A percentile compares a stretch with the other conserved stretches of the same genome.
These are phyloP conservation scores for Conoideocrella luteorostrata DNA, from an alignment of 2,329 filamentous ascomycete species.

Conservation along the genomic window DNA sequence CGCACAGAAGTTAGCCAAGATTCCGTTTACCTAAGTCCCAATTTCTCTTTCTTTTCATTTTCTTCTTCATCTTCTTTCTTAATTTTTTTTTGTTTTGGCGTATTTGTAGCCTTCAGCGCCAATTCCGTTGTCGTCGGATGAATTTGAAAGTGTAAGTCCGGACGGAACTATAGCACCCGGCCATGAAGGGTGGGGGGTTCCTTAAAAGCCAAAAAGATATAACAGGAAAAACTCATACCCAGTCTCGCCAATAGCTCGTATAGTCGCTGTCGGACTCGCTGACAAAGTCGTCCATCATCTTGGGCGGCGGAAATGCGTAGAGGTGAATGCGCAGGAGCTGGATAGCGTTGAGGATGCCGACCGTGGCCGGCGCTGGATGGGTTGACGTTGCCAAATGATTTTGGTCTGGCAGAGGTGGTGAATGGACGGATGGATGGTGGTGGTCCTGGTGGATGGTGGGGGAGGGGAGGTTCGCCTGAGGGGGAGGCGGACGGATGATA, in stretches of 20 bases:
- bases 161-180: too few species aligned
- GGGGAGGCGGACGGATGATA: background rate
- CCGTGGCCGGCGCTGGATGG: conserved; percentile 1
- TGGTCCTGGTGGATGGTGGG: background rate
- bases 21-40: too few species aligned
- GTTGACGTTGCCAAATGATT: conserved; percentile 2
- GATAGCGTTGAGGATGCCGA: conserved; percentile 4
- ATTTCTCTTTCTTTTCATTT: too few species aligned
- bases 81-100: too few species aligned
- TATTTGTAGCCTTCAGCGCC: too few species aligned
- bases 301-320: conserved; percentile 6
- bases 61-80: too few species aligned
- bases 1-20: background rate
- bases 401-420: background rate
- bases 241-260: conserved; percentile 98
- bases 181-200: background rate
- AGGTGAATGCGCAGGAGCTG: background rate
- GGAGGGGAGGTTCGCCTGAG: too few species aligned
- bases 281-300: conserved; percentile 88
- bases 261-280: conserved; percentile 99
- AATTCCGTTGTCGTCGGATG: too few species aligned
- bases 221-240: conserved; percentile 58
- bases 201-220: background rate
- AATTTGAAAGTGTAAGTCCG: too few species aligned
- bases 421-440: too few species aligned